phyloP scores from a whole-genome alignment of 2,329 filamentous ascomycete genomes.

The Neocucurbitaria cava region DNA sequence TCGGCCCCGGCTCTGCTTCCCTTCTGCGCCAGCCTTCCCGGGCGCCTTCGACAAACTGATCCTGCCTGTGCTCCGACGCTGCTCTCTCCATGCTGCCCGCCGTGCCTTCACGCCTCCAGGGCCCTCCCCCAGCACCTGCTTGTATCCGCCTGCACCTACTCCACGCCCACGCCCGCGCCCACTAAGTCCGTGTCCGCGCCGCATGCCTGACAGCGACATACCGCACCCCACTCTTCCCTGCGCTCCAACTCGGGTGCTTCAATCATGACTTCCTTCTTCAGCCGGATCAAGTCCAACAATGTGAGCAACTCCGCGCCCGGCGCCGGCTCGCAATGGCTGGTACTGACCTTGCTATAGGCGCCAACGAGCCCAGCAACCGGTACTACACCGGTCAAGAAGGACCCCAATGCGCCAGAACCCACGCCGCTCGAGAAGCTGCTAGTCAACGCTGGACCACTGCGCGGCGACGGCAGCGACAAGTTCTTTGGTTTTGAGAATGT shows the following conservation, averaged over 20 bases:
- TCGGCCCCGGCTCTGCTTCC: constrained; percentile 18
- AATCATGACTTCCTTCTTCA: constrained; percentile 62
- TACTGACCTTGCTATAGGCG: constrained; percentile 47
- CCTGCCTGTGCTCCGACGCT: neutral
- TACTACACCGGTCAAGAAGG: constrained; percentile 63
- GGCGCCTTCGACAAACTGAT: constrained; percentile 8
- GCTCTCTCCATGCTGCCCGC: constrained; percentile 19
- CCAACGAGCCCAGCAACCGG: constrained; percentile 56
- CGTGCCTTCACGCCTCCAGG: constrained; percentile 2
- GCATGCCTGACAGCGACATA: constrained; percentile 17
- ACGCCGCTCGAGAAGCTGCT: constrained; percentile 77
- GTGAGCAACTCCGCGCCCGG: constrained; percentile 44
- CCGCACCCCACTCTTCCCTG: constrained; percentile 18
- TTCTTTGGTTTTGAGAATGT: constrained; percentile 99
- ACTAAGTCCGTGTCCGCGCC: constrained; percentile 14
- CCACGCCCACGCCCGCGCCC: constrained; percentile 11
- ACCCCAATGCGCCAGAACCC: constrained; percentile 62
- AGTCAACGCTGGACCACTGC: constrained; percentile 80
- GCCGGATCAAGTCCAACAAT: constrained; percentile 59
- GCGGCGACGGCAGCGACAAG: constrained; percentile 91
- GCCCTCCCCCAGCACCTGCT: constrained; percentile 16
- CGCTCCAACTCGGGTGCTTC: constrained; percentile 18
- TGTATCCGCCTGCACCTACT: constrained; percentile 9
- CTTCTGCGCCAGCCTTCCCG: constrained; percentile 7
- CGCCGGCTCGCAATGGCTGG: constrained; percentile 26